These are phyloP conservation scores for Ajuga chamaepitys DNA, from an alignment of 257 asterid genomes.

Conservation along the genomic window DNA sequence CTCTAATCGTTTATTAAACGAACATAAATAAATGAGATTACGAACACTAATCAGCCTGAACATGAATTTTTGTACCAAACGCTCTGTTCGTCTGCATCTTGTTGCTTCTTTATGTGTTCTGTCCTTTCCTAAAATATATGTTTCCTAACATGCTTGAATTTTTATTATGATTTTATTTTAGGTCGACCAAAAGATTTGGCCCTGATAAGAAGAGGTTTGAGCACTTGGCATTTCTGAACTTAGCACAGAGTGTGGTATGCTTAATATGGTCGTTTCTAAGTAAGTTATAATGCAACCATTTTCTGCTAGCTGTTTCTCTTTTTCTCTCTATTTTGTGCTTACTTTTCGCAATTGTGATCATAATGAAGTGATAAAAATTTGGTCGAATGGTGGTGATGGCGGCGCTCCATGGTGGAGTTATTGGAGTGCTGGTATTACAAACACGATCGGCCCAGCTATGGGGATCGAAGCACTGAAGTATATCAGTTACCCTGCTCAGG, in stretches of 20 bases:
- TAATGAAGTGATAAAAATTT: slow-evolving; percentile 67
- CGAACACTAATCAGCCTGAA: too few species aligned
- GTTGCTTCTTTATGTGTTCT: too few species aligned
- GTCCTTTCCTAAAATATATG: too few species aligned
- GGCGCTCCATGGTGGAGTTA: slow-evolving; percentile 99
- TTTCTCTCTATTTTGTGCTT: background rate
- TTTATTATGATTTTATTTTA: slow-evolving; percentile 17
- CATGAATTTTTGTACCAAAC: too few species aligned
- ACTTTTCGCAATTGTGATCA: background rate
- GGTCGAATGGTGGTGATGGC: slow-evolving; percentile 63
- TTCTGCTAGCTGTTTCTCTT: background rate
- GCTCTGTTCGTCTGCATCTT: too few species aligned
- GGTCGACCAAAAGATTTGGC: slow-evolving; percentile 88
- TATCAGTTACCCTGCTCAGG: slow-evolving; percentile 98
- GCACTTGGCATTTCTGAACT: slow-evolving; percentile 90
- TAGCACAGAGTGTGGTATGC: slow-evolving; percentile 85
- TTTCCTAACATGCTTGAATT: background rate
- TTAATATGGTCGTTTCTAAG: slow-evolving; percentile 85
- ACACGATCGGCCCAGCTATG: slow-evolving; percentile 97
- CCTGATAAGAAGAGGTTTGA: slow-evolving; percentile 85
- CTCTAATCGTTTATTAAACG: too few species aligned
- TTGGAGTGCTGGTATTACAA: slow-evolving; percentile 98
- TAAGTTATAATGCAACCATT: slow-evolving; percentile 29
- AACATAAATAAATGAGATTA: too few species aligned
- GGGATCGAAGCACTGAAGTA: slow-evolving; percentile 95